Evolutionary conservation across 2,329 filamentous ascomycete genomes (phyloP).

Genomic region (Apiospora sp.): DNA sequence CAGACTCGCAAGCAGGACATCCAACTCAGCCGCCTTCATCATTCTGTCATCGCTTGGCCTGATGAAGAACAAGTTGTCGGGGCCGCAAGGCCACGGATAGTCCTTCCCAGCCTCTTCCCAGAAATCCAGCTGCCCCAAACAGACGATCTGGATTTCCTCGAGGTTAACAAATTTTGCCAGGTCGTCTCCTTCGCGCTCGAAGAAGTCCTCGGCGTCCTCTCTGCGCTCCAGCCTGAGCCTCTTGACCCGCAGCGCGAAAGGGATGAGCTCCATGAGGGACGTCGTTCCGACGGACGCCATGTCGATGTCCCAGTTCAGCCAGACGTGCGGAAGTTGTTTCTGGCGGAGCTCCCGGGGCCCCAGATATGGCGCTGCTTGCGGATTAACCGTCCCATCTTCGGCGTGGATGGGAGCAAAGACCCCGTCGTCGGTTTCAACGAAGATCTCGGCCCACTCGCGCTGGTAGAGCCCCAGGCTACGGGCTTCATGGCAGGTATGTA

Average conservation of each 20-base stretch:
- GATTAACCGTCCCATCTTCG: no score
- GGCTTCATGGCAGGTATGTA: slow-evolving; percentile 33
- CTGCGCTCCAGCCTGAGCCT: neutral
- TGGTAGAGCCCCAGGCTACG: slow-evolving; percentile 31
- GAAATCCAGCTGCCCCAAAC: neutral
- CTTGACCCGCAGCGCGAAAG: neutral
- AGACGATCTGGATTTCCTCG: neutral
- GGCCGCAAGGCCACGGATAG: neutral
- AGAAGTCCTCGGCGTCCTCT: neutral
- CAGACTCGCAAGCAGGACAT: no score
- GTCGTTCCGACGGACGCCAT: slow-evolving; percentile 31
- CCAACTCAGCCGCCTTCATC: no score
- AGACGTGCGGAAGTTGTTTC: slow-evolving; percentile 30
- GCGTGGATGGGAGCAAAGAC: no score
- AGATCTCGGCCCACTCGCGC: slow-evolving; percentile 28
- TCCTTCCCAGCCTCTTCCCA: no score
- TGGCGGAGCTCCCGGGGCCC: no score
- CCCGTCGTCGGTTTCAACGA: neutral
- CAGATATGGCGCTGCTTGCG: no score
- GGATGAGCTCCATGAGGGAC: neutral
- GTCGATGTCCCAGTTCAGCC: slow-evolving; percentile 34
- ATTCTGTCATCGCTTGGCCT: no score
- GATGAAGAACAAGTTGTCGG: no score
- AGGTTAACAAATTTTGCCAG: neutral
- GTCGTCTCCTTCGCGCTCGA: neutral